Percentiles rank a stretch among this genome's conserved stretches.
These are phyloP conservation scores for Gynostemma pentaphyllum DNA, from an alignment of 306 rosid genomes.

Conservation along the genomic window DNA sequence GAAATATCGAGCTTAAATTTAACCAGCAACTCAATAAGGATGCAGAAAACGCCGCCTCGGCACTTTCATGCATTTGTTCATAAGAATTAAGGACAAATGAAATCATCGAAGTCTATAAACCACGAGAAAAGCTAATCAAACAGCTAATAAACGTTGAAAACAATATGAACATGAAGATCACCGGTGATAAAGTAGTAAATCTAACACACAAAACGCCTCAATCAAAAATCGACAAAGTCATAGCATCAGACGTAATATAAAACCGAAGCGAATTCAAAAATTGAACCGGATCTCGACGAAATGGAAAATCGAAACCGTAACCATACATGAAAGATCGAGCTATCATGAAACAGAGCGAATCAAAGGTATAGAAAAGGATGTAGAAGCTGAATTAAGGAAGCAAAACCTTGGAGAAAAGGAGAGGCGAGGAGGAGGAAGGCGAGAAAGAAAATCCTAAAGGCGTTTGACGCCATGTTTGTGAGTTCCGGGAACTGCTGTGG, in stretches of 20 bases:
- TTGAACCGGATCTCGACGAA: slow-evolving; percentile 19
- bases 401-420: slow-evolving; percentile 63
- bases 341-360: neutral
- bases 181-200: neutral
- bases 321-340: slow-evolving; percentile 21
- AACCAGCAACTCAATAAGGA: neutral
- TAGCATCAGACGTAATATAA: neutral
- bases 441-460: slow-evolving; percentile 41
- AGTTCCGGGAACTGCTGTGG: neutral
- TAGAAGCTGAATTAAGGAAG: neutral
- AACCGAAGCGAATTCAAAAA: neutral
- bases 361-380: neutral
- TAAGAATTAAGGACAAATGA: neutral
- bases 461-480: slow-evolving; percentile 26
- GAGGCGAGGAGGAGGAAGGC: slow-evolving; percentile 61
- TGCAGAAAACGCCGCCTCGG: neutral
- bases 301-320: slow-evolving; percentile 14
- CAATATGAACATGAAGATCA: neutral
- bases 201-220: neutral
- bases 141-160: neutral
- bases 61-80: neutral
- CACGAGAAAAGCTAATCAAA: neutral
- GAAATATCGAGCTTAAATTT: slow-evolving; percentile 1
- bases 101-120: neutral
- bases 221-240: neutral